Conservation (phyloP, 371 early-diverging fungal species). For the Mucor velutinosus region DNA sequence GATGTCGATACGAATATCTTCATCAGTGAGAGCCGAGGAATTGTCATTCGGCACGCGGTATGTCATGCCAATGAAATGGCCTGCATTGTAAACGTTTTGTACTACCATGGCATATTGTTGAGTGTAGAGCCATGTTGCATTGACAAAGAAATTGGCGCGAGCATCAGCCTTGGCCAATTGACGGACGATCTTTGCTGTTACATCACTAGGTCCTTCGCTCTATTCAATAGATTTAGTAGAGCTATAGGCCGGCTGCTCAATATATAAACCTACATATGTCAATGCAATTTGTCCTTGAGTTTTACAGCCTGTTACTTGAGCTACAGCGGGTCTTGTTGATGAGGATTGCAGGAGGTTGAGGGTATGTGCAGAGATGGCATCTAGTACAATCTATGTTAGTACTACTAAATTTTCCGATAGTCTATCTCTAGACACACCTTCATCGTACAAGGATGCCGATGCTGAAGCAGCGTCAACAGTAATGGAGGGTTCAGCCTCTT, state of each 20-base stretch:
- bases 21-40: slow-evolving; percentile 44
- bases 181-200: slow-evolving; percentile 57
- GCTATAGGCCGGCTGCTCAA: background rate
- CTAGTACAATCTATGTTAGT: background rate
- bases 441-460: background rate
- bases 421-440: background rate
- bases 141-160: slow-evolving; percentile 61
- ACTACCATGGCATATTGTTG: slow-evolving; percentile 59
- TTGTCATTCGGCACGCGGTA: slow-evolving; percentile 58
- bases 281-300: slow-evolving; percentile 59
- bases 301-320: slow-evolving; percentile 24
- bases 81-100: slow-evolving; percentile 57
- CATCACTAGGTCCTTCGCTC: slow-evolving; percentile 67
- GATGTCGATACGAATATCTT: slow-evolving; percentile 48
- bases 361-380: background rate
- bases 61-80: slow-evolving; percentile 66
- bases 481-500: background rate
- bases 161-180: slow-evolving; percentile 57
- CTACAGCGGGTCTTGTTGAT: slow-evolving; percentile 11
- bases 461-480: background rate
- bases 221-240: too few species aligned
- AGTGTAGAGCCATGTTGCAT: slow-evolving; percentile 58
- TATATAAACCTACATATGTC: slow-evolving; percentile 29
- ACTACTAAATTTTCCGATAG: background rate
- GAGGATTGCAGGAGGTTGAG: background rate